Evolutionary conservation across 768 basidiomycete species (phyloP).

Genomic region (Mycena olivaceomarginata): DNA sequence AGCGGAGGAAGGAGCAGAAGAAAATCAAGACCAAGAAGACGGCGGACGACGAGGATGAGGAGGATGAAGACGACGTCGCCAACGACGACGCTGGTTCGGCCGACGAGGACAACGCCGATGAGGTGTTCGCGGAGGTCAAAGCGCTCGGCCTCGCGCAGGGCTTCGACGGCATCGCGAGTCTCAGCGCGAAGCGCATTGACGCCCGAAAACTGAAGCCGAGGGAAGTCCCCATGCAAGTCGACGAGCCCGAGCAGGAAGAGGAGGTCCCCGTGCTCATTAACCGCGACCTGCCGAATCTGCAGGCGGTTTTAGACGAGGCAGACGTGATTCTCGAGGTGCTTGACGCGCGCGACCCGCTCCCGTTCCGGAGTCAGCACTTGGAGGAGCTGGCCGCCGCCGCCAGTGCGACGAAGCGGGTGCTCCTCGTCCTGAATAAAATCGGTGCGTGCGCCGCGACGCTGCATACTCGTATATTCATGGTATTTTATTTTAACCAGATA

Average conservation of each 20-base stretch:
- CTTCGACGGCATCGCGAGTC: constrained; percentile 67
- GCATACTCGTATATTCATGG: constrained; percentile 5
- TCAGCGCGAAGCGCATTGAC: constrained; percentile 63
- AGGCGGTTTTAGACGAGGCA: constrained; percentile 82
- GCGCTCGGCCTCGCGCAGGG: constrained; percentile 68
- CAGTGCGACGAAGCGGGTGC: constrained; percentile 65
- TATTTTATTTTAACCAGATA: constrained; percentile 69
- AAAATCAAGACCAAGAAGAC: constrained; percentile 56
- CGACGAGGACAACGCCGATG: constrained; percentile 47
- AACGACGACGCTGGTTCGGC: constrained; percentile 54
- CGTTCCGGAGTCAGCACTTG: constrained; percentile 78
- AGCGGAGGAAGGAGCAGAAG: constrained; percentile 78
- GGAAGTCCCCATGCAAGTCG: constrained; percentile 51
- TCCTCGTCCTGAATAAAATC: constrained; percentile 91
- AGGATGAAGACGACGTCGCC: constrained; percentile 47
- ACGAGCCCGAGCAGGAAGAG: constrained; percentile 66
- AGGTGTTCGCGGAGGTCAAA: constrained; percentile 50
- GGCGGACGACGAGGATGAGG: constrained; percentile 46
- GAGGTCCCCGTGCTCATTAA: constrained; percentile 79
- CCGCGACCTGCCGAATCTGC: constrained; percentile 75
- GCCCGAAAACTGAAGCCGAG: constrained; percentile 58
- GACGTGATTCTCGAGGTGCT: constrained; percentile 89
- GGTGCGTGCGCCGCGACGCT: constrained; percentile 76
- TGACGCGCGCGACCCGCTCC: constrained; percentile 89
- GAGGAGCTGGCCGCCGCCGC: constrained; percentile 67